phyloP scores from a whole-genome alignment of 1,284 basidiomycete species.

The Sanghuangporus baumii region DNA sequence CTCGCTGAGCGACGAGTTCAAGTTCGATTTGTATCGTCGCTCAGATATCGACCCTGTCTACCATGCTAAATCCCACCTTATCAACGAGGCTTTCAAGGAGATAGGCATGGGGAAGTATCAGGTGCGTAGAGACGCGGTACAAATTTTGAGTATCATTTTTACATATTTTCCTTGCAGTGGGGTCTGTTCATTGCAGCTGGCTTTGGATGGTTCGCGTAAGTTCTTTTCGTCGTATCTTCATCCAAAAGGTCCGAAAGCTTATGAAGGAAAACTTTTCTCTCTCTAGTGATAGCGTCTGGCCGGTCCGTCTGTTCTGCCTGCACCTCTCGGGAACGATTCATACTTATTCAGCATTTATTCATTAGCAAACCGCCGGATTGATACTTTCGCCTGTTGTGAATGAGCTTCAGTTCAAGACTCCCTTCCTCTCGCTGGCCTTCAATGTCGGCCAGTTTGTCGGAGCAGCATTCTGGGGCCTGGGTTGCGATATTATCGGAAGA shows the following conservation, averaged over 20 bases:
- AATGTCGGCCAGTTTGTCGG: slow-evolving; percentile 64
- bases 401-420: slow-evolving; percentile 51
- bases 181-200: slow-evolving; percentile 52
- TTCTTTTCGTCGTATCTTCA: slow-evolving; percentile 12
- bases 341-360: slow-evolving; percentile 7
- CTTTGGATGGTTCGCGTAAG: slow-evolving; percentile 70
- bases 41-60: slow-evolving; percentile 55
- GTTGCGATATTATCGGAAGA: slow-evolving; percentile 56
- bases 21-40: slow-evolving; percentile 41
- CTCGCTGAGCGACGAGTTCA: not conserved
- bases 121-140: slow-evolving; percentile 29
- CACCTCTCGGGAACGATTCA: not conserved
- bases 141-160: not conserved
- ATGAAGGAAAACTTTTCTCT: not conserved
- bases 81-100: slow-evolving; percentile 64
- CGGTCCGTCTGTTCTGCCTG: slow-evolving; percentile 27
- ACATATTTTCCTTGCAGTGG: slow-evolving; percentile 34
- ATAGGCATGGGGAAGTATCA: slow-evolving; percentile 74
- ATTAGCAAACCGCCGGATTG: slow-evolving; percentile 45
- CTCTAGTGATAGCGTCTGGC: slow-evolving; percentile 43
- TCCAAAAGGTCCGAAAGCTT: not conserved
- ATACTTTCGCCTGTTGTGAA: slow-evolving; percentile 51
- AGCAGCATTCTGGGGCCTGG: slow-evolving; percentile 58
- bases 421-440: slow-evolving; percentile 52
- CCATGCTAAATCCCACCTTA: slow-evolving; percentile 51